Percentiles rank a stretch among this genome's conserved stretches.
Conservation (phyloP, 805 yeast species). For the Candida coquimbonensis region DNA sequence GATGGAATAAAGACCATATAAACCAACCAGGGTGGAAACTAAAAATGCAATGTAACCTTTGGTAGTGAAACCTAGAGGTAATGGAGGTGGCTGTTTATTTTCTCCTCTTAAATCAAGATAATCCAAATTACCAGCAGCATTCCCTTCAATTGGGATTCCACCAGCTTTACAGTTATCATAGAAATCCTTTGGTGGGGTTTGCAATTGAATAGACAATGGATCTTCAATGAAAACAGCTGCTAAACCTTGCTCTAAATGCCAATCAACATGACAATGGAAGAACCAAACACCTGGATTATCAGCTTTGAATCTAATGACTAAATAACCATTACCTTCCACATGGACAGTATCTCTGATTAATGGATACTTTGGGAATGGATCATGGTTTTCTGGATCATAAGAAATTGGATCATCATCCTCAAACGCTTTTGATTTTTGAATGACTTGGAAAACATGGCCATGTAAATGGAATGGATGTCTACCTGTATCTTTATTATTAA, state of each 20-base stretch:
- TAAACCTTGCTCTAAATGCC: slow-evolving; percentile 79
- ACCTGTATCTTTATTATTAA: slow-evolving; percentile 73
- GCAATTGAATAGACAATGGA: slow-evolving; percentile 42
- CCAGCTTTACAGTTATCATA: slow-evolving; percentile 41
- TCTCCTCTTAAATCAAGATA: slow-evolving; percentile 58
- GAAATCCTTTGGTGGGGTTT: slow-evolving; percentile 41
- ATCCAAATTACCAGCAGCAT: slow-evolving; percentile 63
- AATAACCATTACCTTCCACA: slow-evolving; percentile 60
- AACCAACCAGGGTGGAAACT: slow-evolving; percentile 46
- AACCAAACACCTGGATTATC: slow-evolving; percentile 93
- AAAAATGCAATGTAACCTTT: slow-evolving; percentile 63
- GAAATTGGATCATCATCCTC: slow-evolving; percentile 49
- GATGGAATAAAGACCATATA: slow-evolving; percentile 55
- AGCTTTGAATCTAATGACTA: slow-evolving; percentile 67
- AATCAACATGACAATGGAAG: slow-evolving; percentile 87
- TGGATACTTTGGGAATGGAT: slow-evolving; percentile 51
- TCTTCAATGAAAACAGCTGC: slow-evolving; percentile 69
- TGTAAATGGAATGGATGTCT: slow-evolving; percentile 73
- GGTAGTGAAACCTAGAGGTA: slow-evolving; percentile 64
- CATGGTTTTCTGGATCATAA: slow-evolving; percentile 40
- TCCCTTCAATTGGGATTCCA: slow-evolving; percentile 45
- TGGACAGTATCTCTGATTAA: slow-evolving; percentile 64
- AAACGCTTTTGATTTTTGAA: slow-evolving; percentile 43
- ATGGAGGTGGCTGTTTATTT: slow-evolving; percentile 48
- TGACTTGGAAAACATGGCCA: slow-evolving; percentile 62